Base-by-base conservation (phyloP, 2,329 filamentous ascomycete species). In the Uncinocarpus reesii region DNA sequence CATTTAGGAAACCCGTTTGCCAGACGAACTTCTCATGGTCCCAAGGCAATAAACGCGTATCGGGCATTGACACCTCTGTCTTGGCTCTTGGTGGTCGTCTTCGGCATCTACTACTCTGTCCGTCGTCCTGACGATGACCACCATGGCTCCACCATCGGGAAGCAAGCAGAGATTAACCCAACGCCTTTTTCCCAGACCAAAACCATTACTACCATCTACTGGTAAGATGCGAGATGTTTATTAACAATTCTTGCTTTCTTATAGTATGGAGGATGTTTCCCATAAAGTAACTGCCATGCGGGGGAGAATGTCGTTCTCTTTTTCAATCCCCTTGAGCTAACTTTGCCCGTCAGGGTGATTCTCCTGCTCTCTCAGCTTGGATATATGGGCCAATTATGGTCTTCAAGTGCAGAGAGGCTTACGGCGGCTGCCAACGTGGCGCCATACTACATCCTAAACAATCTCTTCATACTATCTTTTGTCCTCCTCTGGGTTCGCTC, bases 361-460 rank as follows among this genome's bases (percentile, higher is more conserved):
- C 76, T 93, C 51, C 85, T 86, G 62, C 65, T 88, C 57, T 73
- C 86, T 31, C 88, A 95, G 63, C 69, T 82, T 46, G 80, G 77
- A 57, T 94, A 93, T 65, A 72, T 88, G 51, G 78, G 74, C 58
- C 80, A 86, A 58, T 78, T 95, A 55, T 93, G 87, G 73, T 81
- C 79, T 40, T 71, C 72, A 55, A 78, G 83, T 56, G 62, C 72
- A 38, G 76, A 77, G 23, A 72, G 77, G 46, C 77, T 86, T 54
- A 77, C 78, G 52, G 75, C 79, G 13, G 85, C 87, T 18, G 83
- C 83, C 55, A 81, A 84, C 56, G 82, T 93, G 11, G 87, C 85
- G 52, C 77, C 79, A 57, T 86, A 94, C 71, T 94, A 90, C 67
- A 87, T 93, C 63, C 63, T 84, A 58, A 84, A 87, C 74, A 95